phyloP scores from a whole-genome alignment of 176 grass and related monocot species.

The Bromus sterilis region DNA sequence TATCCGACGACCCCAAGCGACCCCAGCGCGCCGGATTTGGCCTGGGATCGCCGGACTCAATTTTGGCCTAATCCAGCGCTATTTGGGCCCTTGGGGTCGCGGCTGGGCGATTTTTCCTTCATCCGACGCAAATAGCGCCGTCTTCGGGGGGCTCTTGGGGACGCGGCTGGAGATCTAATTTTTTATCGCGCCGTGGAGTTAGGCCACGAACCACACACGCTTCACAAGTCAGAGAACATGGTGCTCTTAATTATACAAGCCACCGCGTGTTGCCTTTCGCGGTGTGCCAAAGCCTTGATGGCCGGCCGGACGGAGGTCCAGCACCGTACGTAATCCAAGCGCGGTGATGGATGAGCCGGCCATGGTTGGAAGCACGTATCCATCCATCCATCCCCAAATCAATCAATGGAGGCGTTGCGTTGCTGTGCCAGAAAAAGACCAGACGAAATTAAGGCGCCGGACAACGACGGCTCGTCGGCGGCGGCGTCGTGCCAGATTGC shows the following conservation, averaged over 20 bases:
- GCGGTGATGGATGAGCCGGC: neutral
- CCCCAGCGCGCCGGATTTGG: no score
- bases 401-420: neutral
- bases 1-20: no score
- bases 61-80: no score
- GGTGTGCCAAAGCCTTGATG: neutral
- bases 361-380: neutral
- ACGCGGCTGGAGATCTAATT: no score
- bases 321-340: neutral
- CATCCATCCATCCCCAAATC: neutral
- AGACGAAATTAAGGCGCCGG: neutral
- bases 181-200: no score
- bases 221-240: neutral
- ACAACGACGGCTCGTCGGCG: neutral
- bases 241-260: neutral
- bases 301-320: neutral
- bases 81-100: no score
- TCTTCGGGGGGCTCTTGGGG: no score
- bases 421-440: neutral
- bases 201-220: no score
- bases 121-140: no score
- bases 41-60: no score
- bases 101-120: no score
- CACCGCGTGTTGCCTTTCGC: no score
- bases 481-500: neutral